Conservation (phyloP, 139 green algal genomes). For the Chlorella sp. region DNA sequence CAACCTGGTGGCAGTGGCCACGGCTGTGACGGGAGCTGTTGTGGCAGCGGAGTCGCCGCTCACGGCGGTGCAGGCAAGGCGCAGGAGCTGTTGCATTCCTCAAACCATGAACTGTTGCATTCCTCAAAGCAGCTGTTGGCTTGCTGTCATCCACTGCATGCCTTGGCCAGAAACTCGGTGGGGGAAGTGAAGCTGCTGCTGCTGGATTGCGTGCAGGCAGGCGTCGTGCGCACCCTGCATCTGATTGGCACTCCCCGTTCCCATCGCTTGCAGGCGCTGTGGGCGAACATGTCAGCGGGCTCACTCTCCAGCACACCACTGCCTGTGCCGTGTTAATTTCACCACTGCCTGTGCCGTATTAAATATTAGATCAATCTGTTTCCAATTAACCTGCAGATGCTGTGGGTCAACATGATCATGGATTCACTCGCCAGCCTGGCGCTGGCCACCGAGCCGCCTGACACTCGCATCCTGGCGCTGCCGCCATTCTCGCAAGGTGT, state of each 20-base stretch:
- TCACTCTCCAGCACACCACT: constrained; percentile 75
- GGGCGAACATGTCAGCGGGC: constrained; percentile 95
- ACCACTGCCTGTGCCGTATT: not conserved
- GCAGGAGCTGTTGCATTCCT: not conserved
- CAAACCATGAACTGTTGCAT: no score
- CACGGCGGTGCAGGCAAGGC: constrained; percentile 67
- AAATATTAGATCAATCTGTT: not conserved
- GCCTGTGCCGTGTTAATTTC: no score
- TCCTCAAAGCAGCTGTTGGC: no score
- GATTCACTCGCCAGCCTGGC: constrained; percentile 84
- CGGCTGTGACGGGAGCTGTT: constrained; percentile 70
- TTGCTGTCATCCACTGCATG: no score
- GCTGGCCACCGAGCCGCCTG: constrained; percentile 83
- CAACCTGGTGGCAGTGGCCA: constrained; percentile 78
- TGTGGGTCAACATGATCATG: constrained; percentile 96
- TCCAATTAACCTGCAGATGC: constrained; percentile 55
- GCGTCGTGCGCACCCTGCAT: not conserved
- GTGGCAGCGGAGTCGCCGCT: constrained; percentile 65
- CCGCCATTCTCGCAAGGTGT: constrained; percentile 63
- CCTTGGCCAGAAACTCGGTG: not conserved
- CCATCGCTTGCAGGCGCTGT: constrained; percentile 66
- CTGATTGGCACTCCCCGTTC: not conserved
- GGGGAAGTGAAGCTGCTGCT: not conserved
- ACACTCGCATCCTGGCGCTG: constrained; percentile 65
- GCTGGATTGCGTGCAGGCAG: not conserved